Conservation (phyloP, 2,329 filamentous ascomycete species). For the Ceratocystis smalleyi region DNA sequence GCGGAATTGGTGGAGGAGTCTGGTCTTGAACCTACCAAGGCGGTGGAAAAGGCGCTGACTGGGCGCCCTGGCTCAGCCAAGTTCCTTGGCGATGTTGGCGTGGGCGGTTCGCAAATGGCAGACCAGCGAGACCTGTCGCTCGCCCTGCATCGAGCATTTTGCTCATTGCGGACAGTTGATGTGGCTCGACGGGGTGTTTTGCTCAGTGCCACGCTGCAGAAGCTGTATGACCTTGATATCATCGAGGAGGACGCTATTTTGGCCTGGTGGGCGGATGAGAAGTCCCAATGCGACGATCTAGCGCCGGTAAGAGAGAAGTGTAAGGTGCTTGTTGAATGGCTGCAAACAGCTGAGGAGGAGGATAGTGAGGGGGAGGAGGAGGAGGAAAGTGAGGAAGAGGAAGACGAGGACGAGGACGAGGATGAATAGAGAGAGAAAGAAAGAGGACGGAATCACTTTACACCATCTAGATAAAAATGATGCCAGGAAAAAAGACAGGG, state of each 20-base stretch:
- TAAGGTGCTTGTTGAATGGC: constrained; percentile 65
- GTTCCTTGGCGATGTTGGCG: constrained; percentile 44
- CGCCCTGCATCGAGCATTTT: constrained; percentile 65
- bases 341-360: constrained; percentile 55
- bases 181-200: constrained; percentile 40
- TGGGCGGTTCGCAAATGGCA: constrained; percentile 47
- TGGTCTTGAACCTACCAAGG: constrained; percentile 45
- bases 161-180: constrained; percentile 45
- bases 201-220: constrained; percentile 64
- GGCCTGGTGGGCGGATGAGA: constrained; percentile 69
- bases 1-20: constrained; percentile 46
- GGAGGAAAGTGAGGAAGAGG: constrained; percentile 30
- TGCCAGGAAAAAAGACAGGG: not conserved
- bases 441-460: not conserved
- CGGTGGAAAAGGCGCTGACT: constrained; percentile 46
- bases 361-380: constrained; percentile 45
- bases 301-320: constrained; percentile 55
- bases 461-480: not conserved
- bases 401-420: constrained; percentile 10
- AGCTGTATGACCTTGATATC: constrained; percentile 70
- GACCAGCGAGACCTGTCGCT: constrained; percentile 80
- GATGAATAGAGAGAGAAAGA: constrained; percentile 17
- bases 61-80: constrained; percentile 36
- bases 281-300: constrained; percentile 49
- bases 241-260: constrained; percentile 80